Conservation (phyloP, 768 basidiomycete species). For the Lentinula guzmanii region DNA sequence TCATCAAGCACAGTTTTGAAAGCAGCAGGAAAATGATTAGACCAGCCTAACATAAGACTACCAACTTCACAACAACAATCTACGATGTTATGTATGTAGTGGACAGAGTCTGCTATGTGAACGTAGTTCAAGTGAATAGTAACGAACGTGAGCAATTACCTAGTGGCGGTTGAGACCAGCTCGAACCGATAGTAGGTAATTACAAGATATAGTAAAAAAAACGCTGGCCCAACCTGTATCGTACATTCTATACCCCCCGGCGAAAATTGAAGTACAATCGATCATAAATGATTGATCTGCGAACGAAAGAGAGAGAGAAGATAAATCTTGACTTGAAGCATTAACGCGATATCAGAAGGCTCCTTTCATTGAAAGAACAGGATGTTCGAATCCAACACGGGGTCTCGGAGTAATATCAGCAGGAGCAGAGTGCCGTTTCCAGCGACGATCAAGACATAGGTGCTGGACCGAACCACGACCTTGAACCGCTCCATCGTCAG, state of each 20-base stretch:
- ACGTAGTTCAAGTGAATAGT: background rate
- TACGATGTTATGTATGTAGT: background rate
- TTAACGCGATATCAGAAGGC: conserved; percentile 38
- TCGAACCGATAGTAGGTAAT: conserved; percentile 1
- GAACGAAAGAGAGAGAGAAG: conserved; percentile 30
- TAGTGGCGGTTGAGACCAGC: background rate
- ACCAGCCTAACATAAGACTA: background rate
- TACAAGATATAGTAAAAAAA: background rate
- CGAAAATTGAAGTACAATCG: conserved; percentile 15
- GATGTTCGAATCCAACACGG: conserved; percentile 54
- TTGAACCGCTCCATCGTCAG: conserved; percentile 19
- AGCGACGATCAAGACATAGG: conserved; percentile 26
- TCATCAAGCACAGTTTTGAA: background rate
- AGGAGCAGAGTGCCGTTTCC: conserved; percentile 57
- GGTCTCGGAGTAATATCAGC: conserved; percentile 47
- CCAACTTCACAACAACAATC: background rate
- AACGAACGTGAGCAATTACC: conserved; percentile 3
- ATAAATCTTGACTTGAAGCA: conserved; percentile 24
- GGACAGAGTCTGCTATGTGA: background rate
- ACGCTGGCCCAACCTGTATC: conserved; percentile 5
- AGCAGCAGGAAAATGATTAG: background rate
- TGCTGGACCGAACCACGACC: conserved; percentile 13
- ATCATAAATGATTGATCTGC: conserved; percentile 18
- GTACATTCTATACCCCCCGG: conserved; percentile 3
- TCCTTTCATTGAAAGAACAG: conserved; percentile 51